Base-by-base conservation (phyloP, 129 eudicot genomes). In the Escallonia herrerae region DNA sequence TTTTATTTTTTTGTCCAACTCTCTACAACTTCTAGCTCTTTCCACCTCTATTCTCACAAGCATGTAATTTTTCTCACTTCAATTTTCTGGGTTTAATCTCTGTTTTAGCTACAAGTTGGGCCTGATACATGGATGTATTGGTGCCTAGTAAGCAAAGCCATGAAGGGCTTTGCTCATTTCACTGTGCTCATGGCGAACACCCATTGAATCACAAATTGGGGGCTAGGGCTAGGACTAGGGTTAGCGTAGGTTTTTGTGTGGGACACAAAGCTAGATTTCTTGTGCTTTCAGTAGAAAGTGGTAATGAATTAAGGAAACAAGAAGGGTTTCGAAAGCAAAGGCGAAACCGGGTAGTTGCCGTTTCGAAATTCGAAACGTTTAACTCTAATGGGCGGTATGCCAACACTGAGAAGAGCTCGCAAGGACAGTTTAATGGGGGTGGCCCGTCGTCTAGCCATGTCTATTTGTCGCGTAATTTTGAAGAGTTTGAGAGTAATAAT, bases 401-500 rank as follows among this genome's bases (percentile, higher is more conserved):
- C 2, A 76, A 75, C 60, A 68, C 65, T 40, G 76, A 77, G 76
- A 87, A 75, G 50, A 60, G 48, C 60, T 48, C 73, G 47, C 63
- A 58, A 6, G 72, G 53, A 40, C 53, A 50, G 14, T 38, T 70
- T 45, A 69, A 55, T 22, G 81, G 76, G n/a, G 58, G 48, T 46
- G 46, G 53, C 43, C 5, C 59, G 40, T 50, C 51, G 33, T 66
- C 48, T 40, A 77, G 69, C 11, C 62, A 81, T 39, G 81, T 44
- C 13, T 58, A 76, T 49, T 60, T 80, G 1, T 60, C 62, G 57
- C 71, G 70, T 3, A 86, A 66, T 68, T 79, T 81, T 22, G 91
- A 86, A 53, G 97, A 84, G 75, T 86, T 75, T 71, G 97, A 86
- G 85, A 79, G 87, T 44, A 87, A 90, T 71, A 82, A 82, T 74